Percentiles rank a stretch among this genome's conserved stretches.
These are phyloP conservation scores for Termitomyces sp. DNA, from an alignment of 768 basidiomycete genomes.

Conservation along the genomic window DNA sequence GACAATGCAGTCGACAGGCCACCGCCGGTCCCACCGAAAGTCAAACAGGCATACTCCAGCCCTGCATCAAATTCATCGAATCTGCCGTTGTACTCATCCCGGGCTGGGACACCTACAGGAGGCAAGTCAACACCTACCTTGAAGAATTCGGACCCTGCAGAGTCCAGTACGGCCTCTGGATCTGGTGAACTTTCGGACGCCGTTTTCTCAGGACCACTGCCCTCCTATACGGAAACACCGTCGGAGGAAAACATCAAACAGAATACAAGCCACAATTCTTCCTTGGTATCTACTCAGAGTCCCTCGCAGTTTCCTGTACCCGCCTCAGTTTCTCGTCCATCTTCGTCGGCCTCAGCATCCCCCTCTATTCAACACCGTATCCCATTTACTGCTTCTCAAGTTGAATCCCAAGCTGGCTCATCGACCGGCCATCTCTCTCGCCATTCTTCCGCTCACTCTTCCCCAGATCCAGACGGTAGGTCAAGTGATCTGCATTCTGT, in stretches of 20 bases:
- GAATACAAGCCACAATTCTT: background rate
- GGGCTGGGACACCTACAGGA: background rate
- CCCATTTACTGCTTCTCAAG: background rate
- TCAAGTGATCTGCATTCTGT: background rate
- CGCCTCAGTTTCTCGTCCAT: background rate
- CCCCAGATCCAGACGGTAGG: background rate
- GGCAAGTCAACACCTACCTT: background rate
- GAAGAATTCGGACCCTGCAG: background rate
- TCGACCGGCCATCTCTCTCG: constrained; percentile 1
- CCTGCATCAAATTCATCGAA: background rate
- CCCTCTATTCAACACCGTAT: background rate
- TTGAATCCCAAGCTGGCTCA: background rate
- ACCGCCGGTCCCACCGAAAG: background rate
- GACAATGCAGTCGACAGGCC: background rate
- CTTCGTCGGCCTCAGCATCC: background rate
- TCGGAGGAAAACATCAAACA: background rate
- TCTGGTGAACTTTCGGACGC: background rate
- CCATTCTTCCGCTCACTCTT: constrained; percentile 3
- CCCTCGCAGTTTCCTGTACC: background rate
- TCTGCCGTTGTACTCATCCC: background rate
- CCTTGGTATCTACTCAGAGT: background rate
- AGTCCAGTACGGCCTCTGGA: background rate
- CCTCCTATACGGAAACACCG: constrained; percentile 5
- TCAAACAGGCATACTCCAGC: too few relatives aligned
- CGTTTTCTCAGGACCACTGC: background rate